Percentiles rank a stretch among this genome's conserved stretches.
These are phyloP conservation scores for Lachnum nothofagi DNA, from an alignment of 2,329 filamentous ascomycete genomes.

Conservation along the genomic window DNA sequence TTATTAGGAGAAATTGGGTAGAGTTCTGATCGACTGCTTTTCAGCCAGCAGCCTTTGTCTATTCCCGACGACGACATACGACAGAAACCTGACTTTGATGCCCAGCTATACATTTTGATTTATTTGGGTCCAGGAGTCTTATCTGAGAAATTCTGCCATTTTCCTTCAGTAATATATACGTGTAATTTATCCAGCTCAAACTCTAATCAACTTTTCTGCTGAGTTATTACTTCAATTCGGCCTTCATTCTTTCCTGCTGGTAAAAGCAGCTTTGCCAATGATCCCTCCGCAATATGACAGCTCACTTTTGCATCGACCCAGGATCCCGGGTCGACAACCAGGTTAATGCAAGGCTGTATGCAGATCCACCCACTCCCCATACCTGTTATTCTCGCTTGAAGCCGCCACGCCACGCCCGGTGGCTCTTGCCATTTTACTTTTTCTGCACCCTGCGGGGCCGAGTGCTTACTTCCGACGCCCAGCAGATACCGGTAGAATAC, in stretches of 20 bases:
- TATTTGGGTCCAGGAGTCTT: neutral
- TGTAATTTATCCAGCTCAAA: no score
- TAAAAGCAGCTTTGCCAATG: no score
- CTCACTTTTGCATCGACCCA: neutral
- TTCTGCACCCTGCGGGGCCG: neutral
- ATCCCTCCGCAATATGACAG: neutral
- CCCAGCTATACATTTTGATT: neutral
- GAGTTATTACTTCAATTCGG: neutral
- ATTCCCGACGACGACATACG: neutral
- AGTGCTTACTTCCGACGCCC: no score
- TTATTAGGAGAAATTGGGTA: neutral
- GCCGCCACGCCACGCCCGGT: no score
- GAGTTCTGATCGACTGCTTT: neutral
- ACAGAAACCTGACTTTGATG: neutral
- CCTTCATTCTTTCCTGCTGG: neutral
- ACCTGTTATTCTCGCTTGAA: neutral
- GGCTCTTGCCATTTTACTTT: neutral
- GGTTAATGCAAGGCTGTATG: neutral
- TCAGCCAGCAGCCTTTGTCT: neutral
- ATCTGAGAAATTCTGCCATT: neutral
- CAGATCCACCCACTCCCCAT: neutral
- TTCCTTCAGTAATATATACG: no score
- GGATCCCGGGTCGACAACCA: neutral
- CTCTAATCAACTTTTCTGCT: neutral
- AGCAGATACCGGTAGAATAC: no score